phyloP scores from a whole-genome alignment of 75 land plant species.

The Picea sitchensis region DNA sequence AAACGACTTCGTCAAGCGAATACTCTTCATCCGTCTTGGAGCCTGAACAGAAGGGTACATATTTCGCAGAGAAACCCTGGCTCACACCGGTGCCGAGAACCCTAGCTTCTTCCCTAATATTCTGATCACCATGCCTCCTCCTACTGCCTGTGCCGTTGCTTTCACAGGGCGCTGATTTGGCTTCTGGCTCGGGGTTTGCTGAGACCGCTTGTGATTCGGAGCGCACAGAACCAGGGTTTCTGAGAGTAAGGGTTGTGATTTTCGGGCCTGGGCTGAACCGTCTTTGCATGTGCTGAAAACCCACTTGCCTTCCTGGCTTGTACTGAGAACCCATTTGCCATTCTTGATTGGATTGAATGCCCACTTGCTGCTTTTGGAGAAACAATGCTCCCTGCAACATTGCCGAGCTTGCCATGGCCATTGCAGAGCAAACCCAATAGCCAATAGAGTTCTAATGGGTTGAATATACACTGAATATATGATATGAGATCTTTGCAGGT shows the following conservation, averaged over 20 bases:
- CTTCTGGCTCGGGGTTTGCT: background rate
- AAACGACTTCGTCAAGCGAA: constrained; percentile 89
- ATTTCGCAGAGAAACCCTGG: constrained; percentile 69
- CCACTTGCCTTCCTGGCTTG: background rate
- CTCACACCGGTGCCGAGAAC: constrained; percentile 1
- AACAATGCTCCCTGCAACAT: background rate
- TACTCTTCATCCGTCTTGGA: constrained; percentile 45
- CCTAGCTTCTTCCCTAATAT: constrained; percentile 58
- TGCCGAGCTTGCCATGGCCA: constrained; percentile 1
- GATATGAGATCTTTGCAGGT: too few species aligned
- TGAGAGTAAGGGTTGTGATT: background rate
- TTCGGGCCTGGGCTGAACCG: background rate
- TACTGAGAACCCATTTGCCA: background rate
- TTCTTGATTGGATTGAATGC: background rate
- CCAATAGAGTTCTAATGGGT: too few species aligned
- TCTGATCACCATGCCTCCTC: constrained; percentile 26
- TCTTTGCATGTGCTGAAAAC: background rate
- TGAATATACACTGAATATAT: too few species aligned
- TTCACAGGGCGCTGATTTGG: background rate
- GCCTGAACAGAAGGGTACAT: constrained; percentile 73
- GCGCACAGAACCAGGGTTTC: too few species aligned
- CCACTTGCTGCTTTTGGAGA: background rate
- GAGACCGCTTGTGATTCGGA: background rate
- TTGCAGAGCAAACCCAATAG: background rate
- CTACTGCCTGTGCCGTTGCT: background rate